Conservation (phyloP, 1,139 yeast genomes). For the Blastobotrys malaysiensis region DNA sequence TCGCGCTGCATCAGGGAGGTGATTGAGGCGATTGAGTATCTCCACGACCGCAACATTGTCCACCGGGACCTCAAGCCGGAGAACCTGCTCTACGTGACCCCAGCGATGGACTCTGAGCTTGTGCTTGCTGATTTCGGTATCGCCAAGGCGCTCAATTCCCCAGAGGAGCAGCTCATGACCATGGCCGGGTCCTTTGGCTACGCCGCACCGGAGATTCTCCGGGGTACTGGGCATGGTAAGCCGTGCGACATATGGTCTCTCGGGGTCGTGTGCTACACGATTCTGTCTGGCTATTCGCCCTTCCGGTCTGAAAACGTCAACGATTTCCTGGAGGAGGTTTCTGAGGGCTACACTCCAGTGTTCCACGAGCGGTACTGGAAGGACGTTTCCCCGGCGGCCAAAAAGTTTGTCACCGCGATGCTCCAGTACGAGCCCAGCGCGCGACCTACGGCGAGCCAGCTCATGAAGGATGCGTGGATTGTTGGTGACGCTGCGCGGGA, state of each 20-base stretch:
- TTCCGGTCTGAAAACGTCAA: slow-evolving; percentile 78
- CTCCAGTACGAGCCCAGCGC: slow-evolving; percentile 57
- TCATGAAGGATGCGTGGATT: slow-evolving; percentile 69
- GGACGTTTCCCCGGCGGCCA: slow-evolving; percentile 68
- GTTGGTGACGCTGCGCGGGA: slow-evolving; percentile 36
- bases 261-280: slow-evolving; percentile 86
- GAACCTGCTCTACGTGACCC: slow-evolving; percentile 62
- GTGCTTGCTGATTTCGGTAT: slow-evolving; percentile 93
- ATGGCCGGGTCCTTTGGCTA: slow-evolving; percentile 92
- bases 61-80: slow-evolving; percentile 93
- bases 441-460: slow-evolving; percentile 62
- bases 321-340: slow-evolving; percentile 77
- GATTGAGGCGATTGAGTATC: slow-evolving; percentile 65
- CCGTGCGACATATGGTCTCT: slow-evolving; percentile 92
- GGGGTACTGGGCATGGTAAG: slow-evolving; percentile 77
- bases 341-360: slow-evolving; percentile 55
- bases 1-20: slow-evolving; percentile 63
- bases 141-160: slow-evolving; percentile 60
- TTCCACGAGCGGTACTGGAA: slow-evolving; percentile 90
- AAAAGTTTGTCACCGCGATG: slow-evolving; percentile 62
- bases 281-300: slow-evolving; percentile 90
- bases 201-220: slow-evolving; percentile 88
- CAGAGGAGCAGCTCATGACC: slow-evolving; percentile 61
- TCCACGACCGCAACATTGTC: slow-evolving; percentile 70
- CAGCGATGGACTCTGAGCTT: slow-evolving; percentile 53